These are phyloP conservation scores for Mycena polygramma DNA, from an alignment of 768 basidiomycete genomes.

Conservation along the genomic window DNA sequence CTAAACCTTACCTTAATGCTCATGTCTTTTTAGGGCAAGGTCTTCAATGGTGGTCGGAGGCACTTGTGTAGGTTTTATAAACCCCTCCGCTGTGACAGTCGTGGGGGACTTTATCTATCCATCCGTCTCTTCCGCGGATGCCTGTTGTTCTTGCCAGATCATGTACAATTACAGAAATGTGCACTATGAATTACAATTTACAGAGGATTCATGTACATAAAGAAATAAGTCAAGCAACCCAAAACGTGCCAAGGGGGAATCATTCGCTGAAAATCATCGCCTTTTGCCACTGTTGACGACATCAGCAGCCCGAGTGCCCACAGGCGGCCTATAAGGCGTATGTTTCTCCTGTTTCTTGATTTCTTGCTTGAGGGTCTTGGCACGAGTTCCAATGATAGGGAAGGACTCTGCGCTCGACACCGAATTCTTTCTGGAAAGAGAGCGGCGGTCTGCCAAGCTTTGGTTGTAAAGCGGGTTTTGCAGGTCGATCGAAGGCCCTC, in stretches of 20 bases:
- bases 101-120: too few species aligned
- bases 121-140: too few species aligned
- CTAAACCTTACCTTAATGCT: background rate
- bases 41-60: too few species aligned
- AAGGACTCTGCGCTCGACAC: constrained; percentile 27
- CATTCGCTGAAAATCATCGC: background rate
- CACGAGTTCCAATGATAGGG: constrained; percentile 19
- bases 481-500: constrained; percentile 12
- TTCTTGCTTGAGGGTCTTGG: constrained; percentile 12
- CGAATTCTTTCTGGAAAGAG: constrained; percentile 20
- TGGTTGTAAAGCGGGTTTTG: constrained; percentile 12
- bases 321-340: constrained; percentile 25
- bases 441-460: background rate
- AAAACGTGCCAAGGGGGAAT: too few species aligned
- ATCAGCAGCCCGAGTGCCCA: constrained; percentile 16
- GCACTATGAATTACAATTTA: too few species aligned
- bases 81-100: too few species aligned
- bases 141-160: too few species aligned
- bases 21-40: background rate
- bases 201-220: too few species aligned
- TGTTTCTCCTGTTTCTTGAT: constrained; percentile 19
- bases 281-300: background rate
- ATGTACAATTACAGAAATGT: too few species aligned
- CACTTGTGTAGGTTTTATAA: too few species aligned
- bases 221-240: too few species aligned